Evolutionary conservation across 805 yeast species (phyloP), one percentile per base, ranked within the genome.

Genomic region (Helenozyma baotianmanensis): DNA sequence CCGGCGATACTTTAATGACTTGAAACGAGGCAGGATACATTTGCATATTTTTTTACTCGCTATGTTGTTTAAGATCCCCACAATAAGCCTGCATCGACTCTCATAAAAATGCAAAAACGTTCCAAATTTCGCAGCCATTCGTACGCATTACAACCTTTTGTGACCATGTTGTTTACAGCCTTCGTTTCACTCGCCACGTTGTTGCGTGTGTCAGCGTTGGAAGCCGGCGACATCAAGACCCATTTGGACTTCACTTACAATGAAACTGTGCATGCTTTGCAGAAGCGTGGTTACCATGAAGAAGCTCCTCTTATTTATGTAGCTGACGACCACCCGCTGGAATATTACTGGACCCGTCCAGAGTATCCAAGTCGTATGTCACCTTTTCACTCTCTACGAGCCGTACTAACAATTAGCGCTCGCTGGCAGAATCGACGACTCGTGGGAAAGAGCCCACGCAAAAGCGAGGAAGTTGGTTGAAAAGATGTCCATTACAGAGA

Each of bases 371-470:
- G 62, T 14, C 68, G 68, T 62, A 47, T n/a, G 66, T 60, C 33
- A 35, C 36, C 23, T 8, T 15, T 23, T 27, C 11, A 5, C 12
- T 14, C 6, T 11, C 17, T 24, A 9, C 14, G 17, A 18, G 6
- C 14, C 35, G 21, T 21, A 36, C 45, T 39, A 42, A 40, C 40
- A 9, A 18, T 14, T 31, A 58, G 67, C 68, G 4, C 32, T 53
- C 17, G 77, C 74, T 6, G 77, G 78, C 5, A 56, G 77, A 35
- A 42, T 72, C 14, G 72, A 66, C 26, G 60, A 60, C 28, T 68
- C 67, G 12, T 78, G 84, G 85, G 71, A 64, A 39, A 64, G 61
- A 11, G 82, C 83, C 2, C 76, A 67, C 48, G 69, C 64, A 12
- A 70, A 70, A 33, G 83, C 82, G 2, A 58, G 74, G 38, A 70